phyloP scores from a whole-genome alignment of 192 early-diverging fungal species.

The Haplosporangium gracile region DNA sequence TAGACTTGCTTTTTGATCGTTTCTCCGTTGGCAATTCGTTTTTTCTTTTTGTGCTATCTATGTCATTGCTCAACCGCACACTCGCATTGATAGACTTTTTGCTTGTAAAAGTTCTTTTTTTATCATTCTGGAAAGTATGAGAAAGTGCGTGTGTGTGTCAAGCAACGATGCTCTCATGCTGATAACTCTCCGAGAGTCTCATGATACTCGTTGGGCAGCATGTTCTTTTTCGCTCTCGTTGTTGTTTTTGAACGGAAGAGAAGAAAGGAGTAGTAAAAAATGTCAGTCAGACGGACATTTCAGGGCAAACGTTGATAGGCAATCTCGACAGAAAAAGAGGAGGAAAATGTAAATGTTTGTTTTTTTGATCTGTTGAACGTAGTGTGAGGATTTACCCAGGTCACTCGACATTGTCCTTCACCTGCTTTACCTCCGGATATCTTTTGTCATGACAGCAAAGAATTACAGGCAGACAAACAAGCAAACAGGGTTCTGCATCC shows the following conservation, averaged over 20 bases:
- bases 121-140: background rate
- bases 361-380: background rate
- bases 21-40: background rate
- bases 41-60: background rate
- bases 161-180: background rate
- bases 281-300: background rate
- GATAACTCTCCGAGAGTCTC: background rate
- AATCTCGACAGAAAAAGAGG: background rate
- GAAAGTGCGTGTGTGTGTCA: background rate
- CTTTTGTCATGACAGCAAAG: background rate
- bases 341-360: background rate
- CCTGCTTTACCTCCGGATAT: background rate
- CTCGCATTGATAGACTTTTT: too few relatives aligned
- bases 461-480: background rate
- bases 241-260: background rate
- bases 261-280: background rate
- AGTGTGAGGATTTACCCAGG: background rate
- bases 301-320: background rate
- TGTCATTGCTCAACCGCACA: too few relatives aligned
- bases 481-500: background rate
- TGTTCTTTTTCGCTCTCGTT: background rate
- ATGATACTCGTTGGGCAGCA: background rate
- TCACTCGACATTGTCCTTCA: background rate
- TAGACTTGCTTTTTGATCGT: constrained; percentile 1
- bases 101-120: background rate